Percentiles rank a stretch among this genome's conserved stretches.
Evolutionary conservation across 208 protist genomes (phyloP).

Genomic region (Trypanosoma conorhini): DNA sequence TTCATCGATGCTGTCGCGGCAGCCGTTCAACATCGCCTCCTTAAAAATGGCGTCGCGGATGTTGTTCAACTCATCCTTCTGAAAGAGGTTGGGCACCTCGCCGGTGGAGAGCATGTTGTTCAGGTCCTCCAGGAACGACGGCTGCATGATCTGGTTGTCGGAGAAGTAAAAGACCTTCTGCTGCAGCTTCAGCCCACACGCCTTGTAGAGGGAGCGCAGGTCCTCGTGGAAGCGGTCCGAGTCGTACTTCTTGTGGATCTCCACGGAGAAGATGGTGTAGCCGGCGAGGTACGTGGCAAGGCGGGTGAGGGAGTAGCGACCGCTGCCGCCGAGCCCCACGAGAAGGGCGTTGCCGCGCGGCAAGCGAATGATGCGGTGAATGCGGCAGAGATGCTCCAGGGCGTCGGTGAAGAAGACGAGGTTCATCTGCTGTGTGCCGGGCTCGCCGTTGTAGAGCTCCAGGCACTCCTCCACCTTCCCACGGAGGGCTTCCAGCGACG

Average conservation of each 20-base stretch:
- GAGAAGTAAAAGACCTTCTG: constrained; percentile 98
- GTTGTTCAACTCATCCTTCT: constrained; percentile 94
- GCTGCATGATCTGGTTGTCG: constrained; percentile 97
- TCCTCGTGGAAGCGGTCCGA: constrained; percentile 97
- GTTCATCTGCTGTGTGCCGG: constrained; percentile 91
- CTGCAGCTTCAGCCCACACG: constrained; percentile 94
- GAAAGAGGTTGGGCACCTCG: constrained; percentile 98
- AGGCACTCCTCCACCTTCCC: constrained; percentile 94
- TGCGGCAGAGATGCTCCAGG: constrained; percentile 96
- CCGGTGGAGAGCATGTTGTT: constrained; percentile 98
- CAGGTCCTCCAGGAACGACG: constrained; percentile 97
- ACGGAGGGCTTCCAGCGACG: constrained; percentile 87
- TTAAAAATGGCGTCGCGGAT: constrained; percentile 93
- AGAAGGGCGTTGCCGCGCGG: constrained; percentile 98
- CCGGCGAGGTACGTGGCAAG: constrained; percentile 96
- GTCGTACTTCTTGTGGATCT: constrained; percentile 97
- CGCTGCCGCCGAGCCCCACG: constrained; percentile 98
- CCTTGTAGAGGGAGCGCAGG: constrained; percentile 96
- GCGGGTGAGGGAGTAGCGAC: constrained; percentile 95
- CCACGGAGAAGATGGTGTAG: constrained; percentile 96
- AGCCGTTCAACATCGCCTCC: constrained; percentile 86
- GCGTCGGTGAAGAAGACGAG: constrained; percentile 99
- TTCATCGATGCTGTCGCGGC: constrained; percentile 90
- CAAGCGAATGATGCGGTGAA: constrained; percentile 96
- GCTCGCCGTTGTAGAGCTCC: constrained; percentile 94